These are phyloP conservation scores for Lasiosphaeria ovina DNA, from an alignment of 495 filamentous ascomycete genomes.

Conservation along the genomic window DNA sequence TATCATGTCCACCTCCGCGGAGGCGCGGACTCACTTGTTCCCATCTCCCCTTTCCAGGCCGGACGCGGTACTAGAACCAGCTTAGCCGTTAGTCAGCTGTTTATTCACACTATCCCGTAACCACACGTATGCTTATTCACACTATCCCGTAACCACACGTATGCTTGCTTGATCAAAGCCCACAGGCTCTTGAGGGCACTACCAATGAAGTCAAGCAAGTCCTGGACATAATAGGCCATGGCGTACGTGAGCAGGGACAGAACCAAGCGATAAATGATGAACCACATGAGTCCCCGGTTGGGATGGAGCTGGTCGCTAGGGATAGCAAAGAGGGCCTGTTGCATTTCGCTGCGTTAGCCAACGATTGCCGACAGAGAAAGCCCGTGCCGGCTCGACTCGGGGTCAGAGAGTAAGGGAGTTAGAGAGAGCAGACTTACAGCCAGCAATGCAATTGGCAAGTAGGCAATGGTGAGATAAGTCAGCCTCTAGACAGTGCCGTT, in stretches of 20 bases:
- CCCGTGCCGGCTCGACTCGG: not conserved
- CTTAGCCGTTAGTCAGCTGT: no score
- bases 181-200: no score
- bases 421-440: not conserved
- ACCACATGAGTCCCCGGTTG: not conserved
- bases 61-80: no score
- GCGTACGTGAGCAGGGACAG: not conserved
- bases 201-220: not conserved
- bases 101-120: no score
- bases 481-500: not conserved
- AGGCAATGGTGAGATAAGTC: not conserved
- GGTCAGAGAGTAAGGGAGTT: not conserved
- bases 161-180: no score
- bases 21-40: no score
- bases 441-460: not conserved
- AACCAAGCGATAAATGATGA: not conserved
- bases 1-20: no score
- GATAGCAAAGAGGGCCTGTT: not conserved
- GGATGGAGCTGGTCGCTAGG: not conserved
- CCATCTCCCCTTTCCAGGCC: no score
- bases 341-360: not conserved
- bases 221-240: not conserved
- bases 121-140: no score
- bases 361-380: not conserved
- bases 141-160: no score